These are phyloP conservation scores for Babesia ovata DNA, from an alignment of 169 alveolate genomes.

Conservation along the genomic window DNA sequence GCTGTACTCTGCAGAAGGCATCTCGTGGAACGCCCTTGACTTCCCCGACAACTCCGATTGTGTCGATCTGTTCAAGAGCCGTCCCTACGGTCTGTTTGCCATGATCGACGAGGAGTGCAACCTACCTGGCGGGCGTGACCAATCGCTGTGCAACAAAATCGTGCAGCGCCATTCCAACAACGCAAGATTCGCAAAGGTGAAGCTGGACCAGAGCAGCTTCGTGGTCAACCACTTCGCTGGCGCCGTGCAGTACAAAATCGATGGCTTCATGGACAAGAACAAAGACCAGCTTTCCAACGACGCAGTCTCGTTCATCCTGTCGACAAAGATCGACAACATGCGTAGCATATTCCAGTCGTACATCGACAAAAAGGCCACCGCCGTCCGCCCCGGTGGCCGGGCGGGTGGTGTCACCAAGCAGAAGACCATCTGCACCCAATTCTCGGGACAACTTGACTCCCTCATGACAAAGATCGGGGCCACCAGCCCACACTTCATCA, in stretches of 20 bases:
- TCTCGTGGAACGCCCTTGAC: conserved; percentile 93
- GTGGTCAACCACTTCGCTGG: conserved; percentile 96
- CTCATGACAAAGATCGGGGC: conserved; percentile 86
- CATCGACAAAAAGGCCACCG: conserved; percentile 30
- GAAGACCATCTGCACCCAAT: conserved; percentile 88
- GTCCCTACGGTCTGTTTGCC: conserved; percentile 83
- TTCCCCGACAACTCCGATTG: conserved; percentile 95
- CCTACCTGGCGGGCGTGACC: conserved; percentile 89
- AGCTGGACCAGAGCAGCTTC: conserved; percentile 82
- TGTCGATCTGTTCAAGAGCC: conserved; percentile 90
- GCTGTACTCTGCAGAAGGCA: conserved; percentile 89
- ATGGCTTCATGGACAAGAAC: conserved; percentile 94
- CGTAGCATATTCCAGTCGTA: conserved; percentile 62
- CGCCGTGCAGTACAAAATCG: conserved; percentile 90
- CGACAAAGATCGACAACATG: conserved; percentile 61
- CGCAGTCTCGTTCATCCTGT: conserved; percentile 67
- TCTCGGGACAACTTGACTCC: conserved; percentile 88
- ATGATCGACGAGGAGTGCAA: conserved; percentile 93
- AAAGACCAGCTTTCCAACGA: conserved; percentile 89
- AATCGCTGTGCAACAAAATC: conserved; percentile 80
- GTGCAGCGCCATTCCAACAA: conserved; percentile 72
- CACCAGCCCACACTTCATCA: conserved; percentile 91
- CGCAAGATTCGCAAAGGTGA: conserved; percentile 79
- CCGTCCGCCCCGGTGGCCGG: conserved; percentile 8
- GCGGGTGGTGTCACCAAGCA: conserved; percentile 30